A percentile compares a stretch with the other conserved stretches of the same genome.
Evolutionary conservation across 2,329 filamentous ascomycete species (phyloP).

Genomic region (Dactylellina leptospora): DNA sequence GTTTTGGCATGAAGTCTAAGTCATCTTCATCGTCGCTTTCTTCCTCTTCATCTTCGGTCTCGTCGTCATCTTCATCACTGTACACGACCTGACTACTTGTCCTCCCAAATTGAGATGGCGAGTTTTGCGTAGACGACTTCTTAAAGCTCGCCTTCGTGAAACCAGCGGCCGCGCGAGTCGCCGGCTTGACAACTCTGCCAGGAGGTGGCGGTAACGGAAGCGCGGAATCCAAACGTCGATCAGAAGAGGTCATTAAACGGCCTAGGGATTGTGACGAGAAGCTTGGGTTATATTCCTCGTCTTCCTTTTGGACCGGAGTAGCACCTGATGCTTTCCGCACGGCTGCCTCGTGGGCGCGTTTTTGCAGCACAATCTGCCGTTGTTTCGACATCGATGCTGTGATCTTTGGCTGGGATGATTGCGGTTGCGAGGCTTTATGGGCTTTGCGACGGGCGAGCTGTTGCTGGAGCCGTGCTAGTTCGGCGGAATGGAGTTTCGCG

Average conservation of each 20-base stretch:
- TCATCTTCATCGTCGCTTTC: conserved; percentile 31
- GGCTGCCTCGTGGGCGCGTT: conserved; percentile 35
- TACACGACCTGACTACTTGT: conserved; percentile 11
- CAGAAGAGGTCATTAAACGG: conserved; percentile 39
- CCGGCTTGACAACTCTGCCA: conserved; percentile 27
- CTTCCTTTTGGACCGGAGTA: neutral
- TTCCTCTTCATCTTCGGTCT: neutral
- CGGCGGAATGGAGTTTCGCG: conserved; percentile 76
- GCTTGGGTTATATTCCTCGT: conserved; percentile 22
- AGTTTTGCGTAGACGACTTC: conserved; percentile 28
- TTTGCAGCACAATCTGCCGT: conserved; percentile 32
- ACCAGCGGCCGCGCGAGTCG: conserved; percentile 46
- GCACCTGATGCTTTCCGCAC: conserved; percentile 27
- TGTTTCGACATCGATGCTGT: conserved; percentile 33
- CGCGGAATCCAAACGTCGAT: conserved; percentile 13
- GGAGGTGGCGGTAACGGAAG: conserved; percentile 31
- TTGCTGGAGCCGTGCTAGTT: conserved; percentile 74
- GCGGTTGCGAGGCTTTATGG: conserved; percentile 23
- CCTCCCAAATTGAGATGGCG: conserved; percentile 20
- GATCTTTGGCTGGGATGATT: conserved; percentile 34
- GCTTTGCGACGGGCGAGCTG: conserved; percentile 33
- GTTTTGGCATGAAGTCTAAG: conserved; percentile 25
- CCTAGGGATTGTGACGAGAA: conserved; percentile 41
- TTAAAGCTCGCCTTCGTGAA: conserved; percentile 46
- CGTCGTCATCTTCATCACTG: conserved; percentile 16